A percentile compares a stretch with the other conserved stretches of the same genome.
Conservation (phyloP, 2,329 filamentous ascomycete genomes). For the Monilinia fructigena region DNA sequence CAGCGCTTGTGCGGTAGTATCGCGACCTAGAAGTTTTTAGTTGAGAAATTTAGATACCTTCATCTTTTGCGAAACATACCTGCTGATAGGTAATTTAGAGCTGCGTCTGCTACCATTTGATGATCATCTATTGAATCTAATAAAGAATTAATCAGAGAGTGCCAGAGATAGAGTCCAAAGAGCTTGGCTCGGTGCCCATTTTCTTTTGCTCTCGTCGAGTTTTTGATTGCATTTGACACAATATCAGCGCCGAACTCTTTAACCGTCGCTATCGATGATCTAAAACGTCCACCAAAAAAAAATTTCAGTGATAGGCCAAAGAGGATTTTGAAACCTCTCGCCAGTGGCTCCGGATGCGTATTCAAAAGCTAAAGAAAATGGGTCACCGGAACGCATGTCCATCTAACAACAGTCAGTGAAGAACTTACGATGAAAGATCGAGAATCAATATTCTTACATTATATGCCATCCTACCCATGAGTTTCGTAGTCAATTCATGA, state of each 20-base stretch:
- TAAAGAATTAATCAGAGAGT: constrained; percentile 61
- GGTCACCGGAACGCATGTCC: constrained; percentile 62
- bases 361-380: constrained; percentile 61
- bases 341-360: constrained; percentile 60
- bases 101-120: constrained; percentile 60
- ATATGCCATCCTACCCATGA: constrained; percentile 69
- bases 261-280: constrained; percentile 50
- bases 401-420: constrained; percentile 44
- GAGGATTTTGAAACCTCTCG: constrained; percentile 63
- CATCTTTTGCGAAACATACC: constrained; percentile 37
- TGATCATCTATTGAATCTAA: constrained; percentile 56
- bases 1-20: constrained; percentile 63
- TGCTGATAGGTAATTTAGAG: constrained; percentile 65
- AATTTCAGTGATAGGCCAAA: constrained; percentile 59
- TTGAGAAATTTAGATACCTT: neutral
- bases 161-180: constrained; percentile 47
- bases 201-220: constrained; percentile 40
- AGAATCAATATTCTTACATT: constrained; percentile 43
- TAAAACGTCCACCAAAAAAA: constrained; percentile 51
- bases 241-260: constrained; percentile 57
- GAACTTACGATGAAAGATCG: neutral
- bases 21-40: constrained; percentile 46
- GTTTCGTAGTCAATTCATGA: constrained; percentile 61
- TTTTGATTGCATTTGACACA: constrained; percentile 53
- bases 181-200: constrained; percentile 25